Evolutionary conservation across 2,329 filamentous ascomycete genomes (phyloP).

Genomic region (Herpotrichia juniperi): DNA sequence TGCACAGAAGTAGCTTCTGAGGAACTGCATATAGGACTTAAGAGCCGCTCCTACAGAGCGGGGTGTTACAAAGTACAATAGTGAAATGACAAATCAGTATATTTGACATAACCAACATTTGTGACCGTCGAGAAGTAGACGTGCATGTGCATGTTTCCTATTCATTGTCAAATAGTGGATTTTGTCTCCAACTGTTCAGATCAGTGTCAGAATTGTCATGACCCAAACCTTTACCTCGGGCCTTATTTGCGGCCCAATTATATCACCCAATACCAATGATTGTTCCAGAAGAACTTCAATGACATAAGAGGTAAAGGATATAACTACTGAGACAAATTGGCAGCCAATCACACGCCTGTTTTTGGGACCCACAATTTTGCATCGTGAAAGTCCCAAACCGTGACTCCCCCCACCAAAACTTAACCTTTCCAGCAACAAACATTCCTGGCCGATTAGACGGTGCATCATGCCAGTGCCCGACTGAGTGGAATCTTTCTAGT

Average conservation of each 20-base stretch:
- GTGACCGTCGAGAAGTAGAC: too few species aligned
- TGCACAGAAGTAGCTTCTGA: neutral
- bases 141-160: too few species aligned
- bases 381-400: neutral
- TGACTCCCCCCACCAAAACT: conserved; percentile 3
- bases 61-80: neutral
- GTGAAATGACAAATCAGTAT: conserved; percentile 3
- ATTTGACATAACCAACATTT: neutral
- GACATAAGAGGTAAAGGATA: too few species aligned
- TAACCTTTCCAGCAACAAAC: neutral
- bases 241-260: neutral
- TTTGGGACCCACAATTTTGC: conserved; percentile 7
- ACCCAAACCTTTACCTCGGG: neutral
- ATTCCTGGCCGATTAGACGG: too few species aligned
- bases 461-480: conserved; percentile 7
- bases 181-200: too few species aligned
- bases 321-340: too few species aligned
- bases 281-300: too few species aligned
- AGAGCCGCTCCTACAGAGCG: neutral
- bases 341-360: conserved; percentile 5
- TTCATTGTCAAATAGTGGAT: too few species aligned
- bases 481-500: neutral
- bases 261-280: too few species aligned
- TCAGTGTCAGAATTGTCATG: too few species aligned
- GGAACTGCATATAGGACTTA: neutral